These are phyloP conservation scores for Beauveria sp. DNA, from an alignment of 2,329 filamentous ascomycete genomes.

Conservation along the genomic window DNA sequence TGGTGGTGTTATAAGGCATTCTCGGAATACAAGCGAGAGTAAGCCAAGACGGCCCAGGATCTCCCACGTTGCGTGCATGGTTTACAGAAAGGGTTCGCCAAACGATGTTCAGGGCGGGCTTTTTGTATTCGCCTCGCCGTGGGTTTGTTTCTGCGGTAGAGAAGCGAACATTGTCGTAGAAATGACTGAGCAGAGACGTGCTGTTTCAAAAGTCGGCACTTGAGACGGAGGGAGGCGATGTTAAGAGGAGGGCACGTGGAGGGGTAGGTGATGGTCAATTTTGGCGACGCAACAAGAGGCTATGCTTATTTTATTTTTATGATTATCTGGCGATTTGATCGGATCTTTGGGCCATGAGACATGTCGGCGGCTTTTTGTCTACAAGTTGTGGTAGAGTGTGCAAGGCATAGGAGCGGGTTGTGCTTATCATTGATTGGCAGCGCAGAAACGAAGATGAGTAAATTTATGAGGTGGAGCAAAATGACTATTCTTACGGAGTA, in stretches of 20 bases:
- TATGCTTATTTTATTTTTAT: not conserved
- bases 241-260: not conserved
- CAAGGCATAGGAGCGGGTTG: too few relatives aligned
- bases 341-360: too few relatives aligned
- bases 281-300: not conserved
- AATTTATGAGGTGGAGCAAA: too few relatives aligned
- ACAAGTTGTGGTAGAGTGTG: too few relatives aligned
- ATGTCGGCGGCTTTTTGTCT: not conserved
- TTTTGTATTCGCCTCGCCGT: not conserved
- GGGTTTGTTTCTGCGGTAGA: not conserved
- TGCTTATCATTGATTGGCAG: too few relatives aligned
- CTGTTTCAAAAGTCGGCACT: not conserved
- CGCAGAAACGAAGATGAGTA: too few relatives aligned
- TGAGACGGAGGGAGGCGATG: not conserved
- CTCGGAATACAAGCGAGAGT: not conserved
- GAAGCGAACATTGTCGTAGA: not conserved
- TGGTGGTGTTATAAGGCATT: too few relatives aligned
- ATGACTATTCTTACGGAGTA: too few relatives aligned
- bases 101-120: not conserved
- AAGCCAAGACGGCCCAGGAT: not conserved
- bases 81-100: not conserved
- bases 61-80: not conserved
- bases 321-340: not conserved
- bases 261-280: not conserved
- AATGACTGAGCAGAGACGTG: not conserved